Percentiles rank a stretch among this genome's conserved stretches.
These are phyloP conservation scores for Dalbergia cochinchinensis DNA, from an alignment of 306 rosid genomes.

Conservation along the genomic window DNA sequence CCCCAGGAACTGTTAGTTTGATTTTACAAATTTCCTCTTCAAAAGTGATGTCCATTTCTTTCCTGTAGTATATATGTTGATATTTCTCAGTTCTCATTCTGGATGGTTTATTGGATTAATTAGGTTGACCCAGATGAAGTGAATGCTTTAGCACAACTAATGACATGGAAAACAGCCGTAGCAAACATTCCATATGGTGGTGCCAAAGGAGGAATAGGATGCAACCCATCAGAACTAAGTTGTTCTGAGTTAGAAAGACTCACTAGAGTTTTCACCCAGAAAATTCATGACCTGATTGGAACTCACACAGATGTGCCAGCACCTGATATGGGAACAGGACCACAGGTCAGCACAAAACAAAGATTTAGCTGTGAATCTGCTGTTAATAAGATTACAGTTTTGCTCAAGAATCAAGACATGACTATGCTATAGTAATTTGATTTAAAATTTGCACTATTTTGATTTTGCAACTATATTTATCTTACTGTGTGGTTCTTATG, in stretches of 20 bases:
- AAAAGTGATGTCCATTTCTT: neutral
- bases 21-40: neutral
- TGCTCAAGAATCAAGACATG: neutral
- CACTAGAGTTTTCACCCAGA: constrained; percentile 94
- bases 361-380: neutral
- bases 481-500: constrained; percentile 16
- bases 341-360: constrained; percentile 67
- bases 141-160: constrained; percentile 94
- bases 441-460: neutral
- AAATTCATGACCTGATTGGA: constrained; percentile 91
- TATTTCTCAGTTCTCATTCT: constrained; percentile 5
- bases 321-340: constrained; percentile 98
- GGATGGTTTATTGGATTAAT: constrained; percentile 36
- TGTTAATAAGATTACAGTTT: constrained; percentile 31
- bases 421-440: neutral
- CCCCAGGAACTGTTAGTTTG: neutral
- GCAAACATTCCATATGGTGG: constrained; percentile 97
- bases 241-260: constrained; percentile 86
- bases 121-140: constrained; percentile 99
- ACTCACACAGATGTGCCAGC: constrained; percentile 92
- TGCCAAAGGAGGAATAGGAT: constrained; percentile 98
- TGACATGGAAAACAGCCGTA: constrained; percentile 99
- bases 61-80: no score
- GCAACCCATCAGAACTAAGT: constrained; percentile 75
- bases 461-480: constrained; percentile 21